Base-by-base conservation (phyloP, 208 protist genomes). In the Leishmania tropica region DNA sequence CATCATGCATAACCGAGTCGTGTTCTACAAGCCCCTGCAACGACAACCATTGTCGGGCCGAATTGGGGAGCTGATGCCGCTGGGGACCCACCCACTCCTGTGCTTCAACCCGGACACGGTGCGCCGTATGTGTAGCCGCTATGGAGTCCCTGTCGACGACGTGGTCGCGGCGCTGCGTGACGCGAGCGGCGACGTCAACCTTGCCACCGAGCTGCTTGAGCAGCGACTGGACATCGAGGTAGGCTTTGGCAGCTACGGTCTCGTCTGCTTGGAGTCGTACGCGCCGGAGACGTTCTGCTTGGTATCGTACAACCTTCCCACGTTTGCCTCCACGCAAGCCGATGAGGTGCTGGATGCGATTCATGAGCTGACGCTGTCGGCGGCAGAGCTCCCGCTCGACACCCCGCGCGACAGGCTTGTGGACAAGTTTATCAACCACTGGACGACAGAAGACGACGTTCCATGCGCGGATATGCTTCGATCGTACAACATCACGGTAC, bases 191-290 rank as follows among this genome's bases (percentile, higher is more conserved):
- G 93, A 97, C 75, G 87, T 96, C 68, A 97, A 97, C 80, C 28
- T 81, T 1, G 89, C 92, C 45, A 90, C 92, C 3, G 78, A 93
- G 58, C 81, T 88, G 35, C 80, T 97, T 21, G 80, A 88, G 76
- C 85, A 85, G 58, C 81, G 83, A 65, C 84, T 91, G 15, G 84
- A 92, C 47, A 86, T 94, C 64, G 84, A 86, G 40, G 79, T 83
- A 6, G 78, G 80, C 48, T 94, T 92, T 83, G 90, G 93, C 53
- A 88, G 87, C 74, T 97, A 92, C 77, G 91, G 95, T 45, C 72
- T 97, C 31, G 95, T 97, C 65, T 94, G 87, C 78, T 81, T 97
- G 37, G 93, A 97, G 87, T 81, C 90, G n/a, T 97, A 97, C 80
- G 88, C 89, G 17, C 90, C 95, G 1, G 93, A 97, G 81, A 91